Base-by-base conservation (phyloP, 495 filamentous ascomycete species). In the Aeminium ludgeri region DNA sequence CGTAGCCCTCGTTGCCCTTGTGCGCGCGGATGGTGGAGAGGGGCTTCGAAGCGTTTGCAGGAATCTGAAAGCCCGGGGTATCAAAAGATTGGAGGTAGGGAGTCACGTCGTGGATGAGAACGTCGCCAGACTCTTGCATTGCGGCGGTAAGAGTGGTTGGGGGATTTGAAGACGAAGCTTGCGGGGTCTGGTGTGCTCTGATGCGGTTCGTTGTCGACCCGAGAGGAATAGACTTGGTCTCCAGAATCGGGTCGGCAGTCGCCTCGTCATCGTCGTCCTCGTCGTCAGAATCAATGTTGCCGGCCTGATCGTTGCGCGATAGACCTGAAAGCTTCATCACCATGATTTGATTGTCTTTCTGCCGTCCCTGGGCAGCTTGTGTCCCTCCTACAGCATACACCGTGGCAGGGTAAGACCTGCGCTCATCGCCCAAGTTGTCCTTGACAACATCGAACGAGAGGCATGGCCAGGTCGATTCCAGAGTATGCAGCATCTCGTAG, bases 351-450 rank as follows among this genome's bases (percentile, higher is more conserved):
- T 97, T 97, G 48, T 96, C 89, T 57, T 73, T 78, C 17, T 78
- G 67, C 40, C 76, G 68, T 16, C 60, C 62, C 44, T 64, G 65
- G 52, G 86, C 84, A 28, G 89, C 89, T 62, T 97, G 89, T 3
- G 89, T 96, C 34, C 89, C 89, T 10, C 84, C 73, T 20, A 94
- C 85, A 1, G 91, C 81, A 54, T 95, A 97, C 53, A 94, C 75
- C 10, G 86, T 93, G 19, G 82, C 83, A 40, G 89, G 89, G 60
- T 84, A 97, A 1, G 76, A 77, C 54, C 79, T 87, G 45, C 89
- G 76, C 59, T 86, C 79, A 53, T 92, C 82, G 28, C 89, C 89
- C 16, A 97, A 65, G n/a, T 67, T 63, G 61, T 97, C 89, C 54
- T 67, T 78, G 20, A 97, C 60, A 48, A 96, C 83, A 54, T 95